phyloP scores from a whole-genome alignment of 1,284 basidiomycete species.

The Boletus smithii region DNA sequence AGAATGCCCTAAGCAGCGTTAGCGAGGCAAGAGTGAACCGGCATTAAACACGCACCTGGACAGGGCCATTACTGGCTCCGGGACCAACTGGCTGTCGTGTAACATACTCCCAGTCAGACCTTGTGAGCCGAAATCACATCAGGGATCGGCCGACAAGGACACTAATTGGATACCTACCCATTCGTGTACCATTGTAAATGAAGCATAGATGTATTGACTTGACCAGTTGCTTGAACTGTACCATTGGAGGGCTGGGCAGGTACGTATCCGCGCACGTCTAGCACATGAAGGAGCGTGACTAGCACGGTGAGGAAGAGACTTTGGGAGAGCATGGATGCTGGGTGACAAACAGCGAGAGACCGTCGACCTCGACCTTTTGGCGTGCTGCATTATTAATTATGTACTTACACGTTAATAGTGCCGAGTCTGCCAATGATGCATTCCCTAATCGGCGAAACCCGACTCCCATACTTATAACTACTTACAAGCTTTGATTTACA shows the following conservation, averaged over 20 bases:
- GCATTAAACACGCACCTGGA: conserved; percentile 42
- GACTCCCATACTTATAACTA: background rate
- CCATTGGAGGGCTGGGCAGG: conserved; percentile 72
- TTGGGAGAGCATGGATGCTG: conserved; percentile 17
- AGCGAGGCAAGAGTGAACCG: background rate
- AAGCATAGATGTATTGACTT: conserved; percentile 55
- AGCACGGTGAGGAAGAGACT: conserved; percentile 8
- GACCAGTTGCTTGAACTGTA: conserved; percentile 51
- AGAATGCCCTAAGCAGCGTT: conserved; percentile 56
- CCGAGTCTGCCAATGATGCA: background rate
- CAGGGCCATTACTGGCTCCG: conserved; percentile 45
- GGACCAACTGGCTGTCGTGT: conserved; percentile 55
- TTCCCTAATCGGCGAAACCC: background rate
- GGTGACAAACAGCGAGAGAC: conserved; percentile 1
- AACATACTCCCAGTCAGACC: conserved; percentile 52
- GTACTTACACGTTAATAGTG: background rate
- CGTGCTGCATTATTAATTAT: conserved; percentile 12
- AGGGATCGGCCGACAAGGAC: conserved; percentile 6
- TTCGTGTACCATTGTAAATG: conserved; percentile 60
- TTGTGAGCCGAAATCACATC: conserved; percentile 24
- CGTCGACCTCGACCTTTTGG: conserved; percentile 19
- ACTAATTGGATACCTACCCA: conserved; percentile 36
- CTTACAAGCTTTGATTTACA: too few species aligned
- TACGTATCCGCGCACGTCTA: conserved; percentile 48
- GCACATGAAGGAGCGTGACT: conserved; percentile 5